These are phyloP conservation scores for Colletotrichum sp. DNA, from an alignment of 2,329 filamentous ascomycete species.

Conservation along the genomic window DNA sequence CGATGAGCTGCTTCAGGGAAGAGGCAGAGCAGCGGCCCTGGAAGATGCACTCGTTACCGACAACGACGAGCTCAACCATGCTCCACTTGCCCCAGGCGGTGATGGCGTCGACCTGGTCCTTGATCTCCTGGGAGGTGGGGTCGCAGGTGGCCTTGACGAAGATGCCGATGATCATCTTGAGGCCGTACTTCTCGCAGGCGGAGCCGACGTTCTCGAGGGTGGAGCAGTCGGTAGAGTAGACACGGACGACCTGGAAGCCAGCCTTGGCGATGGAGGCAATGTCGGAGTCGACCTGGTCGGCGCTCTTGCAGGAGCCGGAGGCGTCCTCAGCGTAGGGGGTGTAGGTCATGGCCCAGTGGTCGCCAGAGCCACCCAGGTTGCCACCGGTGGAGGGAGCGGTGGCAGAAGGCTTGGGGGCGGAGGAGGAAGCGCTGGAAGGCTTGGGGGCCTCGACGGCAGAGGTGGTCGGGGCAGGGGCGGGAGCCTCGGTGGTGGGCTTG, in stretches of 20 bases:
- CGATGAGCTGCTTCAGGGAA: conserved; percentile 75
- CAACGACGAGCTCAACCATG: conserved; percentile 78
- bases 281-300: conserved; percentile 62
- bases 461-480: conserved; percentile 23
- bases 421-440: conserved; percentile 25
- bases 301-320: conserved; percentile 68
- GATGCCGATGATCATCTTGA: conserved; percentile 87
- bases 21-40: conserved; percentile 68
- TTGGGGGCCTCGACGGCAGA: conserved; percentile 24
- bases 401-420: conserved; percentile 22
- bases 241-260: conserved; percentile 75
- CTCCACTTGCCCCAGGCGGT: conserved; percentile 74
- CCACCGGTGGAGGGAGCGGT: conserved; percentile 32
- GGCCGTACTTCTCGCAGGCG: conserved; percentile 67
- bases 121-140: conserved; percentile 63
- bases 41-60: conserved; percentile 92
- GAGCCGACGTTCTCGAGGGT: conserved; percentile 77
- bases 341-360: conserved; percentile 80
- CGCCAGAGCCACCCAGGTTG: conserved; percentile 45
- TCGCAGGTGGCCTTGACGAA: conserved; percentile 75
- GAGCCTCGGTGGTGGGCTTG: conserved; percentile 21
- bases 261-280: conserved; percentile 65
- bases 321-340: conserved; percentile 69
- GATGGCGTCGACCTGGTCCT: conserved; percentile 77
- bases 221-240: conserved; percentile 93